Evolutionary conservation across 1,284 basidiomycete genomes (phyloP).

Genomic region (Coniophora puteana): DNA sequence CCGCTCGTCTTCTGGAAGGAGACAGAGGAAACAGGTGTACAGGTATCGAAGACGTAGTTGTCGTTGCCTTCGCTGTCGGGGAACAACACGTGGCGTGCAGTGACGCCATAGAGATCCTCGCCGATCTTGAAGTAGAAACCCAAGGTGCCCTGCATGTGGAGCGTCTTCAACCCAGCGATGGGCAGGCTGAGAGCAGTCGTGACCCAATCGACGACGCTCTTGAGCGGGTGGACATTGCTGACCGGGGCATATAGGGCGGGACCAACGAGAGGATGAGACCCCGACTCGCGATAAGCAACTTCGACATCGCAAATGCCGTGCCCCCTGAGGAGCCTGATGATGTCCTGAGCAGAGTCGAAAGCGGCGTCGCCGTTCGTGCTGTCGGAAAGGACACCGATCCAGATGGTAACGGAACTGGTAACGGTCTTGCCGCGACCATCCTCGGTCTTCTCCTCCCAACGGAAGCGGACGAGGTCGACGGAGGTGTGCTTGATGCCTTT

Average conservation of each 20-base stretch:
- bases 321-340: slow-evolving; percentile 19
- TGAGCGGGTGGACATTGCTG: slow-evolving; percentile 25
- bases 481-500: slow-evolving; percentile 25
- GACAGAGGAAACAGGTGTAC: slow-evolving; percentile 21
- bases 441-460: slow-evolving; percentile 21
- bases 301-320: slow-evolving; percentile 11
- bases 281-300: slow-evolving; percentile 3
- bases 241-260: slow-evolving; percentile 29
- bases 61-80: slow-evolving; percentile 18
- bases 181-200: slow-evolving; percentile 31
- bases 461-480: slow-evolving; percentile 36
- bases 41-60: slow-evolving; percentile 23
- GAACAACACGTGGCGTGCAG: slow-evolving; percentile 32
- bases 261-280: slow-evolving; percentile 16
- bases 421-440: slow-evolving; percentile 14
- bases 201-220: slow-evolving; percentile 31
- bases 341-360: slow-evolving; percentile 19
- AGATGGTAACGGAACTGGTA: slow-evolving; percentile 27
- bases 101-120: slow-evolving; percentile 31
- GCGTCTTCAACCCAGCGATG: slow-evolving; percentile 27
- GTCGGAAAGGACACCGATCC: slow-evolving; percentile 25
- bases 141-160: slow-evolving; percentile 29
- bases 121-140: slow-evolving; percentile 33
- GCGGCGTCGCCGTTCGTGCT: slow-evolving; percentile 24
- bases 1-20: slow-evolving; percentile 18